Conservation (phyloP, 768 basidiomycete genomes). For the Paxillus ammoniavirescens region DNA sequence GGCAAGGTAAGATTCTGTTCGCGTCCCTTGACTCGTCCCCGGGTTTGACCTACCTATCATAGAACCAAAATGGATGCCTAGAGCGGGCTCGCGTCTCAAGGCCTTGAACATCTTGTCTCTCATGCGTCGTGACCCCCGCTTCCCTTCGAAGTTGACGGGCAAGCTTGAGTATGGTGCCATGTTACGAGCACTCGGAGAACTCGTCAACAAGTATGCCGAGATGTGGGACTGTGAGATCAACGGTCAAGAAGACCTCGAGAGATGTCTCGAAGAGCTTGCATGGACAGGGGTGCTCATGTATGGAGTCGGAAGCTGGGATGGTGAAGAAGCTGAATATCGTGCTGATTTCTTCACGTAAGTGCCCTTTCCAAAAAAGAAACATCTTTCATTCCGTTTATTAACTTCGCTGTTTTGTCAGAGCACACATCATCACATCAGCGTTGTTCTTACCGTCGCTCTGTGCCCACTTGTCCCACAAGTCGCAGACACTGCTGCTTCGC, state of each 20-base stretch:
- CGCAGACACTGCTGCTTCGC: slow-evolving; percentile 49
- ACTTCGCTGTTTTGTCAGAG: slow-evolving; percentile 41
- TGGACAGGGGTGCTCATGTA: slow-evolving; percentile 54
- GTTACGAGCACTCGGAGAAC: slow-evolving; percentile 28
- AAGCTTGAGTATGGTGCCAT: slow-evolving; percentile 11
- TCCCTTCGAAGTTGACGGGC: slow-evolving; percentile 9
- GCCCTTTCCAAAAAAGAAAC: neutral
- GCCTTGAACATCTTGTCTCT: slow-evolving; percentile 48
- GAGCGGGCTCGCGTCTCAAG: neutral
- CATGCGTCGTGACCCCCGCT: slow-evolving; percentile 43
- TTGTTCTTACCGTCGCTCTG: slow-evolving; percentile 52
- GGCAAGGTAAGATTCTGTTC: slow-evolving; percentile 16
- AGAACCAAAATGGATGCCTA: neutral
- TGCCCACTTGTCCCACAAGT: slow-evolving; percentile 50
- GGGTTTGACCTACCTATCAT: slow-evolving; percentile 7
- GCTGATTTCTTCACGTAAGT: slow-evolving; percentile 62
- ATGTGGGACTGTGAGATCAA: slow-evolving; percentile 39
- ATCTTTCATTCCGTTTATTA: neutral
- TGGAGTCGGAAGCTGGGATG: slow-evolving; percentile 47
- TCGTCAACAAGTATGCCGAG: slow-evolving; percentile 35
- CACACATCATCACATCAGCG: slow-evolving; percentile 63
- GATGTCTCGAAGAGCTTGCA: slow-evolving; percentile 55
- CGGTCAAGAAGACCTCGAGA: slow-evolving; percentile 33
- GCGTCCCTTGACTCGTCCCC: slow-evolving; percentile 8
- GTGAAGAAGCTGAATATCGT: slow-evolving; percentile 36